Evolutionary conservation across 2,329 filamentous ascomycete genomes (phyloP), one percentile per base, ranked within the genome.

Genomic region (Pseudogymnoascus sp.): DNA sequence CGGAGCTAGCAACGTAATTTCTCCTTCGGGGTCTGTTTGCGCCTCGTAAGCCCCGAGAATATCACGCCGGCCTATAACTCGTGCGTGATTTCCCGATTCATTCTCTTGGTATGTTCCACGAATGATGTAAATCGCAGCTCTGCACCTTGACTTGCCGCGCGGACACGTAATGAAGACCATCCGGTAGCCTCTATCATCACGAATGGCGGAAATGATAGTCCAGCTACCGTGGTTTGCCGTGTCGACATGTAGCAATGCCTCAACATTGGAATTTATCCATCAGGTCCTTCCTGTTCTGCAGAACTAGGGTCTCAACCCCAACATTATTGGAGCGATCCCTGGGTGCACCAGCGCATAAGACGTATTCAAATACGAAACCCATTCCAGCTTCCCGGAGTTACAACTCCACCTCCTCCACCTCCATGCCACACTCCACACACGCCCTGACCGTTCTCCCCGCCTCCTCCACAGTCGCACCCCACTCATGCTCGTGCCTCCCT

Each of bases 401-500:
- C 21, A 73, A 71, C 60, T 71, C 68, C 60, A 89, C 75, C 76
- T 89, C 86, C 69, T 92, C 88, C 58, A 92, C 87, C 72, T 90
- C 88, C 82, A 89, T 89, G 2, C 87, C 86, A 72, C 90, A 93
- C 18, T 82, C 82, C 52, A 84, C 78, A 76, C 90, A 93, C 1
- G 82, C 91, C 81, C 95, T 97, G 61, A 90, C 85, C 40, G 83
- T 89, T 79, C 89, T 84, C 0, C 92, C 93, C 12, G 84, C 81
- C 67, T 82, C 83, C 74, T 87, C 85, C 6, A 93, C 82, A 35
- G 85, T 78, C 63, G 86, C 79, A 0, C 85, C 87, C 82, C 94
- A 99, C 73, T 96, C 89, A 77, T 99, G 94, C 60, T 92, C 87
- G 79, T 99, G 94, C 69, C 84, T 88, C 13, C 84, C 84, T 52